Evolutionary conservation across 225 moss, liverwort and hornwort genomes (phyloP).

Genomic region (Climacium dendroides): DNA sequence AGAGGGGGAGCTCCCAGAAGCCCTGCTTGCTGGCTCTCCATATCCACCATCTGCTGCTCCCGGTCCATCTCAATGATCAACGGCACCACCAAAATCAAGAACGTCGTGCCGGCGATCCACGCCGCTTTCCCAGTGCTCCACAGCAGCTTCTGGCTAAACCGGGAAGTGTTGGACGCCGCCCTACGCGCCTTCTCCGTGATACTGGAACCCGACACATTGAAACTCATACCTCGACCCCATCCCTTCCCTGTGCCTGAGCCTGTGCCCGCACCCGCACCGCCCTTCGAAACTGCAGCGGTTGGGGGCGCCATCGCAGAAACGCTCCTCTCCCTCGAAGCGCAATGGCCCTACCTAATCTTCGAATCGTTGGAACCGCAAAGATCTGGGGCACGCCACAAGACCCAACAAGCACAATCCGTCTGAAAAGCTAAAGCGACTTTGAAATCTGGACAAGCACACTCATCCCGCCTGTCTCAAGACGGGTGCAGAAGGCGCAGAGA

Average conservation of each 20-base stretch:
- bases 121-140: slow-evolving; percentile 99
- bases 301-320: slow-evolving; percentile 30
- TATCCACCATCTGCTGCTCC: slow-evolving; percentile 97
- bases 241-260: slow-evolving; percentile 26
- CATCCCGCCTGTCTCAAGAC: not conserved
- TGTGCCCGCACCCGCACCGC: slow-evolving; percentile 13
- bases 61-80: slow-evolving; percentile 98
- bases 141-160: slow-evolving; percentile 88
- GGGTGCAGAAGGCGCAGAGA: not conserved
- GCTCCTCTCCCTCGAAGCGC: not conserved
- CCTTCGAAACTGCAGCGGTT: slow-evolving; percentile 1
- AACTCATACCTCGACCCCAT: slow-evolving; percentile 47
- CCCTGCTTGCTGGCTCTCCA: slow-evolving; percentile 94
- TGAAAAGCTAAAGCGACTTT: not conserved
- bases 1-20: slow-evolving; percentile 63
- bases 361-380: not conserved
- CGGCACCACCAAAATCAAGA: slow-evolving; percentile 87
- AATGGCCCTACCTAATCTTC: not conserved
- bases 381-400: not conserved
- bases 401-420: not conserved
- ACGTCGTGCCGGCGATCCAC: slow-evolving; percentile 95
- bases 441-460: not conserved
- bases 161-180: slow-evolving; percentile 69
- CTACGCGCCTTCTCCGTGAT: slow-evolving; percentile 73
- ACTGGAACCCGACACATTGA: slow-evolving; percentile 43